Evolutionary conservation across 2,329 filamentous ascomycete genomes (phyloP), one percentile per base, ranked within the genome.

Genomic region (Ophiostoma montium): DNA sequence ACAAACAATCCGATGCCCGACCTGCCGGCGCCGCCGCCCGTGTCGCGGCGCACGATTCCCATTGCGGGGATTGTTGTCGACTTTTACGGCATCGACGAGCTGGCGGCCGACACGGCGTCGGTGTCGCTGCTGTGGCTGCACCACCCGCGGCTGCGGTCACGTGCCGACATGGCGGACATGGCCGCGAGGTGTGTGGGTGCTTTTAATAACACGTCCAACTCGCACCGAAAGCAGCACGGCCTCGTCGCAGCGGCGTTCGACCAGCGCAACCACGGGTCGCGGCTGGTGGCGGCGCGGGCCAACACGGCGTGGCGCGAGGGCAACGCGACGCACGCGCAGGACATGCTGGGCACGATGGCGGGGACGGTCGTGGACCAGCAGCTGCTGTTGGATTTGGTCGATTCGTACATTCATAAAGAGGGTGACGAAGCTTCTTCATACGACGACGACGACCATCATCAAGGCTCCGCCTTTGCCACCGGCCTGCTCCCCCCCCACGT

Each of bases 61-160:
- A 84, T 96, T 62, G 79, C 83, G 39, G 88, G 88, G 43, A 78
- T 95, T 48, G 71, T 84, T 10, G 78, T 84, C 46, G 84, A 86
- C 52, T 72, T 95, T 51, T 89, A 89, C 64, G 89, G 90, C 16
- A 75, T 95, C 2, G 67, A 79, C 30, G 86, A 95, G 60, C 72
- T 95, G 0, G 48, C 69, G 0, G 50, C 61, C 3, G 60, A 70
- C 8, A 64, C 68, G 16, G 65, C 71, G 13, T 67, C 72, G 3
- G 68, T 94, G 33, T 80, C 87, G 21, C 86, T 84, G 58, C 75
- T 96, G n/a, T 95, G 89, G 86, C 79, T 96, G 12, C 76, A 95
- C 16, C 88, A 96, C 61, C 86, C 86, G 3, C 78, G 92, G 21
- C 72, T 83, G 0, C 74, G 81, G 48, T 77, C 70, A 0, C 80